Base-by-base conservation (phyloP, 805 yeast genomes). In the Saturnispora sanitii region DNA sequence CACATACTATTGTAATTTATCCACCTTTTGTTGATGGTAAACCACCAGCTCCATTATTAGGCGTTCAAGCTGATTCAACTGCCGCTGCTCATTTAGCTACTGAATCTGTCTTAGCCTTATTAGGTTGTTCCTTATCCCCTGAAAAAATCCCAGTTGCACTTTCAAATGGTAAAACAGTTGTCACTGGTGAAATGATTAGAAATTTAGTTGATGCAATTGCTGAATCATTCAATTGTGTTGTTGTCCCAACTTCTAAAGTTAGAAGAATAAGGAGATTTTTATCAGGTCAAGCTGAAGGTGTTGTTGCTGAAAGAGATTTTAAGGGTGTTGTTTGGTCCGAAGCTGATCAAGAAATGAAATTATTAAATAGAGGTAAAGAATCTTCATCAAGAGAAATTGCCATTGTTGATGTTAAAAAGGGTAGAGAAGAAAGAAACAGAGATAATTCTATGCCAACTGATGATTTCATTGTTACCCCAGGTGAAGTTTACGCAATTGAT, bases 211-310 rank as follows among this genome's bases (percentile, higher is more conserved):
- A 92, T 54, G 70, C 78, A n/a, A 71, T 92, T 54, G 97, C 95
- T n/a, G 72, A 71, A 43, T 68, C 81, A 1, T 92, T 79, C 65
- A 76, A 82, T 58, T 86, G 95, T 67, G 69, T 70, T 43, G 86
- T 92, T 41, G 86, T 84, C 28, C 97, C 97, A 23, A 95, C 95
- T 0, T 84, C 96, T 18, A 79, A 85, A 58, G 83, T 92, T 33
- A 81, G 98, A 65, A 75, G 96, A 60, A 72, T 88, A 43, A 76
- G 95, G 67, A 76, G 97, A 57, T 92, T 90, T 54, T 74, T 92
- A 56, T 94, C 95, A 30, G 98, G 98, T 40, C 98, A 92, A 68
- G 80, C 88, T 44, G 94, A 86, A 56, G 92, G 87, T 57, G 68
- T 87, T 41, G 92, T 87, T 48, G 90, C 88, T 29, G 98, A 90